Conservation (phyloP, 805 yeast species). For the Kuraishia hungarica region DNA sequence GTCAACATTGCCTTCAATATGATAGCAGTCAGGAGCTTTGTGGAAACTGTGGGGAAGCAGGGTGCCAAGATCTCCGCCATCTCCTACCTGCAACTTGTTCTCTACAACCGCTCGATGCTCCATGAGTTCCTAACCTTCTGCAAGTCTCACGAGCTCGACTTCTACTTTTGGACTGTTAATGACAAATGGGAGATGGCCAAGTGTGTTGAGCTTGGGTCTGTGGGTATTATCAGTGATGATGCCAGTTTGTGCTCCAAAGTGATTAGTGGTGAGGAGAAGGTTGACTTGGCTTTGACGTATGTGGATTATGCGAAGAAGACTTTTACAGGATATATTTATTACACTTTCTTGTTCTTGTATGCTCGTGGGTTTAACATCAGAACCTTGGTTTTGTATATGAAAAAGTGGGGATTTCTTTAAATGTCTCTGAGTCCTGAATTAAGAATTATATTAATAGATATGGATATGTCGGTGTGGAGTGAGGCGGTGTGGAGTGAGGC, state of each 20-base stretch:
- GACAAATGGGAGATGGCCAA: not conserved
- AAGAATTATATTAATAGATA: too few species aligned
- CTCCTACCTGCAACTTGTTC: not conserved
- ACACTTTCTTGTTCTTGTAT: not conserved
- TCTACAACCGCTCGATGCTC: not conserved
- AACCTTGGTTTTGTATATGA: not conserved
- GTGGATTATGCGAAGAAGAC: constrained; percentile 22
- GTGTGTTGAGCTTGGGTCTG: not conserved
- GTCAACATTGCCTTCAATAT: constrained; percentile 22
- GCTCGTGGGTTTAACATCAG: not conserved
- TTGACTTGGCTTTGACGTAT: constrained; percentile 75
- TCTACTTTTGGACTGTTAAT: constrained; percentile 5
- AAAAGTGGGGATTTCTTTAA: not conserved
- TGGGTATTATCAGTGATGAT: not conserved
- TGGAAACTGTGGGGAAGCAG: constrained; percentile 9
- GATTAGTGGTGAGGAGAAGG: constrained; percentile 69
- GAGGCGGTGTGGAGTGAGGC: too few species aligned
- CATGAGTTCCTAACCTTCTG: not conserved
- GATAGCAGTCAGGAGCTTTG: constrained; percentile 12
- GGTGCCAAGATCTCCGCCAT: not conserved
- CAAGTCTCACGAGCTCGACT: not conserved
- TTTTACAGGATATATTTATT: not conserved
- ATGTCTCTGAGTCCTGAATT: too few species aligned
- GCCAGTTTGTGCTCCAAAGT: not conserved
- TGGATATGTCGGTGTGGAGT: too few species aligned